These are phyloP conservation scores for Flaveria bidentis DNA, from an alignment of 129 eudicot species.

Conservation along the genomic window DNA sequence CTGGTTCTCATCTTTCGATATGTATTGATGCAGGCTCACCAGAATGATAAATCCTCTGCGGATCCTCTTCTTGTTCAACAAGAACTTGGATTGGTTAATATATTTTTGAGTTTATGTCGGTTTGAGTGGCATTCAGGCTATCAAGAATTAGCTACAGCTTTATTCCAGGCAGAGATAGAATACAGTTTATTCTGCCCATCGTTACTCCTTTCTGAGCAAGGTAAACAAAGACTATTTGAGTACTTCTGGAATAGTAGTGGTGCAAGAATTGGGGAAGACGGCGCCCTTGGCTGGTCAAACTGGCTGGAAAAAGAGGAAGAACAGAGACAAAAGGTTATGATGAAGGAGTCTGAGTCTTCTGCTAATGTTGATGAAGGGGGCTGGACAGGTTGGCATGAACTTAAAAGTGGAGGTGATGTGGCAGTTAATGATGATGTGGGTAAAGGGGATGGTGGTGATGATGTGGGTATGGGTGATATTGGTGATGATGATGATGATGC, in stretches of 20 bases:
- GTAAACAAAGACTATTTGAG: constrained; percentile 83
- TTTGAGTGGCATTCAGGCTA: constrained; percentile 97
- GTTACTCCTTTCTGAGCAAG: constrained; percentile 71
- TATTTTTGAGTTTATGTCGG: constrained; percentile 72
- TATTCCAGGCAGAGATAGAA: constrained; percentile 89
- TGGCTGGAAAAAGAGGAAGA: constrained; percentile 98
- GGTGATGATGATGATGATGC: constrained; percentile 40
- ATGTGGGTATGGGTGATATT: constrained; percentile 46
- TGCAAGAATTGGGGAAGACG: constrained; percentile 93
- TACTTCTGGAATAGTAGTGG: constrained; percentile 93
- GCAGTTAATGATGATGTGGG: constrained; percentile 34
- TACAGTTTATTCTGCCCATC: constrained; percentile 83
- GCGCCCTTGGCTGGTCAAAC: constrained; percentile 92
- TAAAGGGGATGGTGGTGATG: constrained; percentile 43
- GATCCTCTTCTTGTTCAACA: constrained; percentile 51
- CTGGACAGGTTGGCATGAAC: constrained; percentile 93
- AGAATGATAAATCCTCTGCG: constrained; percentile 35
- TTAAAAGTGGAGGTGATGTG: constrained; percentile 40
- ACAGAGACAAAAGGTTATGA: constrained; percentile 54
- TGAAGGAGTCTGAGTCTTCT: constrained; percentile 48
- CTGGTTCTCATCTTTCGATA: constrained; percentile 12
- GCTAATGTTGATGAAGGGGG: constrained; percentile 73
- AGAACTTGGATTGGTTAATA: constrained; percentile 82
- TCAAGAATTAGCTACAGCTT: constrained; percentile 92
- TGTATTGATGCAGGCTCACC: constrained; percentile 53